Percentiles rank a stretch among this genome's conserved stretches.
These are phyloP conservation scores for Lenwebbia sp. DNA, from an alignment of 345 rosid genomes.

Conservation along the genomic window DNA sequence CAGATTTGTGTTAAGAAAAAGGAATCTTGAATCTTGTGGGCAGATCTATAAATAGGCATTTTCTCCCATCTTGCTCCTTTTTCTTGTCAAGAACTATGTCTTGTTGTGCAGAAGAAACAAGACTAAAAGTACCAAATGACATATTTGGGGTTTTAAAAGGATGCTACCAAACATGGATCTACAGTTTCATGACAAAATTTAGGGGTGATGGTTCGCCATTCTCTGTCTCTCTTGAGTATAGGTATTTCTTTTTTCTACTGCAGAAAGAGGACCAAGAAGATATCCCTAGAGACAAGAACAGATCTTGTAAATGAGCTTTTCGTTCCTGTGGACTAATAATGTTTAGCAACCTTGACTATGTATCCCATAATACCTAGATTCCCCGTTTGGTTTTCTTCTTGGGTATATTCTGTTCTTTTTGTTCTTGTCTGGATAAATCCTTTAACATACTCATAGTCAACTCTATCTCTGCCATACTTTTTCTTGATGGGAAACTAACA, in stretches of 20 bases:
- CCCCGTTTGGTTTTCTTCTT: background rate
- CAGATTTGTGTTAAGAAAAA: background rate
- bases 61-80: background rate
- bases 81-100: background rate
- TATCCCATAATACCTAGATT: background rate
- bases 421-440: background rate
- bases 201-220: slow-evolving; percentile 20
- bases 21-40: background rate
- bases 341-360: background rate
- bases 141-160: slow-evolving; percentile 7
- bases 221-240: background rate
- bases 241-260: slow-evolving; percentile 4
- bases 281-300: slow-evolving; percentile 6
- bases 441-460: background rate
- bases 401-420: background rate
- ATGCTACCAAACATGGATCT: slow-evolving; percentile 27
- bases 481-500: background rate
- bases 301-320: slow-evolving; percentile 26
- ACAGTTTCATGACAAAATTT: slow-evolving; percentile 54
- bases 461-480: background rate
- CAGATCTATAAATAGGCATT: background rate
- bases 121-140: background rate
- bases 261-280: background rate
- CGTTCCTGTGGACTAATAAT: background rate
- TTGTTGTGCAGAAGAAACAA: background rate